These are phyloP conservation scores for Byssothecium circinans DNA, from an alignment of 2,329 filamentous ascomycete species.

Conservation along the genomic window DNA sequence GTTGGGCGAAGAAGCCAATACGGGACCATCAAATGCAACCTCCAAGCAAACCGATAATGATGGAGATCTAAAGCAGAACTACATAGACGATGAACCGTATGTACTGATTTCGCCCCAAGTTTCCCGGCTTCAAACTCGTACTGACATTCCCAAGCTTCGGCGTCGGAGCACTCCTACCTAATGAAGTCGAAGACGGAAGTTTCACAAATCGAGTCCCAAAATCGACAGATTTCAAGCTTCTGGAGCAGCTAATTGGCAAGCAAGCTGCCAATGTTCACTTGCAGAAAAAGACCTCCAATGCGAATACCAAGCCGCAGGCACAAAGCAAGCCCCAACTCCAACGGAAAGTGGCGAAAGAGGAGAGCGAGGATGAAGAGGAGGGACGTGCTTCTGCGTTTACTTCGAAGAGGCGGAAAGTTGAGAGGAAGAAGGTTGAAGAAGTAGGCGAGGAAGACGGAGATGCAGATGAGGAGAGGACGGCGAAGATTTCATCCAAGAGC, in stretches of 20 bases:
- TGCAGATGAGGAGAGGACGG: slow-evolving; percentile 6
- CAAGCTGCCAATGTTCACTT: slow-evolving; percentile 43
- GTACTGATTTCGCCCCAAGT: slow-evolving; percentile 9
- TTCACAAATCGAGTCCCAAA: slow-evolving; percentile 40
- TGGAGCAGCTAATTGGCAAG: slow-evolving; percentile 48
- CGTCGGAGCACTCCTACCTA: slow-evolving; percentile 41
- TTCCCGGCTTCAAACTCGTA: not conserved
- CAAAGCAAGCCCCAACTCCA: slow-evolving; percentile 18
- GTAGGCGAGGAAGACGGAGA: slow-evolving; percentile 4
- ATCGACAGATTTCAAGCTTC: slow-evolving; percentile 46
- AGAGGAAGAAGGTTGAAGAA: not conserved
- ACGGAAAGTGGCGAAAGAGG: slow-evolving; percentile 16
- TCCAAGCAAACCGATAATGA: slow-evolving; percentile 50
- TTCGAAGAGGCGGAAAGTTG: slow-evolving; percentile 16
- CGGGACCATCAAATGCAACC: slow-evolving; percentile 43
- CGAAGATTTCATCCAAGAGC: too few relatives aligned
- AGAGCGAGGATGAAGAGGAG: slow-evolving; percentile 46
- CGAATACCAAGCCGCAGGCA: slow-evolving; percentile 28
- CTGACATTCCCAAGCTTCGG: slow-evolving; percentile 36
- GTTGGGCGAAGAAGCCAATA: slow-evolving; percentile 53
- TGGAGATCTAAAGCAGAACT: slow-evolving; percentile 59
- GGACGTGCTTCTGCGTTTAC: slow-evolving; percentile 39
- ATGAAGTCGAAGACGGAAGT: slow-evolving; percentile 40
- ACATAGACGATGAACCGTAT: slow-evolving; percentile 57
- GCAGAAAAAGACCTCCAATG: slow-evolving; percentile 25